Evolutionary conservation across 116 monocot species (phyloP), one percentile per base, ranked within the genome.

Genomic region (Phalaenopsis hybrid): DNA sequence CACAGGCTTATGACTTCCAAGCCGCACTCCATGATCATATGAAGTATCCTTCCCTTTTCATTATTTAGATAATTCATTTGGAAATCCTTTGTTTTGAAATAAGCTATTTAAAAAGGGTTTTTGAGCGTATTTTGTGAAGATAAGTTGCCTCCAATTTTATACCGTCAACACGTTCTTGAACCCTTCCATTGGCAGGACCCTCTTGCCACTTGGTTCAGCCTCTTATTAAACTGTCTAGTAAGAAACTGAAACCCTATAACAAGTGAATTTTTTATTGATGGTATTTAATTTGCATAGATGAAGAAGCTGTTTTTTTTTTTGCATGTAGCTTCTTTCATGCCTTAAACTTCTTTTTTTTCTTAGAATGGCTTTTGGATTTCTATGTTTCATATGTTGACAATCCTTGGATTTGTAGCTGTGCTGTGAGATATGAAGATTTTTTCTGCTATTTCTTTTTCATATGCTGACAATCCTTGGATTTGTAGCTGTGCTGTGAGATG

Each of bases 21-120:
- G 99, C 99, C 85, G 91, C 99, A 28, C 92, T 99, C 78, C 88
- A 99, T 86, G 99, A 99, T 82, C 95, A 99, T 81, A 92, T 99
- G 92, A 95, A 95, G 99, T 99, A 99, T 92, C 91, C 95, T 93
- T 81, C 45, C 45, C 75, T 44, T 44, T 45, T 75, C 43, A 44
- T 45, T 75, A 20, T 18, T 17, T 72, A 37, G n/a, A 31, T 20
- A 11, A 33, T 70, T 34, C 3, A 37, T 15, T 70, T 37, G 23
- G 70, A 70, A 33, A 70, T 70, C 34, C 33, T 3, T 0, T 34
- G 11, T 70, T 70, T 70, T 34, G 11, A 13, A 34, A 70, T 70
- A 70, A 10, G 5, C 0, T 28, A 12, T 21, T 12, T 70, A 18
- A 34, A 33, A 13, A 70, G 12, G 34, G 20, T 63, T 33, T 28